A percentile compares a stretch with the other conserved stretches of the same genome.
phyloP scores from a whole-genome alignment of 2,329 filamentous ascomycete genomes.

The Knoxdaviesia proteae region DNA sequence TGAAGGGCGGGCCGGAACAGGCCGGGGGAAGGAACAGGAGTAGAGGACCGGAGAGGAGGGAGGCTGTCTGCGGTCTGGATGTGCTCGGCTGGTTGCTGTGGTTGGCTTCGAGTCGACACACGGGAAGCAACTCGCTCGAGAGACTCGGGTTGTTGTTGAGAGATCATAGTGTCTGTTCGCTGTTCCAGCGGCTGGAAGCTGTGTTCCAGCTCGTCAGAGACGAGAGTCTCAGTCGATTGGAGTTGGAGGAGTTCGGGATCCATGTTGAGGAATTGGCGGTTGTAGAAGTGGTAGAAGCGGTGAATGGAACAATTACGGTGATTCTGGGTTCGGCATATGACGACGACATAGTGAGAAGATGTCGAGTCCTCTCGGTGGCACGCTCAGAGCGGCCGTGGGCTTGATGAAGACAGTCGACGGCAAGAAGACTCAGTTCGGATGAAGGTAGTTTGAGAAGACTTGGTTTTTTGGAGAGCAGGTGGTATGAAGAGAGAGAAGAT shows the following conservation, averaged over 20 bases:
- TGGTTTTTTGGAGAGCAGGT: neutral
- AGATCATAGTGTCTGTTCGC: too few relatives aligned
- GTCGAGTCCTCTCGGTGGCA: conserved; percentile 2
- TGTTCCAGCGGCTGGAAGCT: neutral
- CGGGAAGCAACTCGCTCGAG: conserved; percentile 1
- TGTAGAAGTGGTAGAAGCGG: conserved; percentile 5
- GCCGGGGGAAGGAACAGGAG: conserved; percentile 38
- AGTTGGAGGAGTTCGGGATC: conserved; percentile 4
- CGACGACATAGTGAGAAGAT: conserved; percentile 5
- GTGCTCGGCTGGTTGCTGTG: neutral
- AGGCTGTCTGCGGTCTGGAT: neutral
- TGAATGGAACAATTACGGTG: conserved; percentile 4
- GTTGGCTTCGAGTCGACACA: conserved; percentile 2
- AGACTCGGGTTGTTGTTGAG: neutral
- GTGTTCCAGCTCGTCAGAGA: neutral
- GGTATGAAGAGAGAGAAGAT: too few relatives aligned
- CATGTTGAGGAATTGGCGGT: conserved; percentile 5
- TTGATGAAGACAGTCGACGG: conserved; percentile 1
- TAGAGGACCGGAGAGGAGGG: conserved; percentile 17
- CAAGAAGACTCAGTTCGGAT: neutral
- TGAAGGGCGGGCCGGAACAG: conserved; percentile 33
- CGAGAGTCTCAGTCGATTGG: neutral
- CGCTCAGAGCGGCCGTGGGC: conserved; percentile 1
- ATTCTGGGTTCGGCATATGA: conserved; percentile 4
- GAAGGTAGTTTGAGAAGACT: neutral